Conservation (phyloP, 176 grass and related monocot species). For the Carex scoparia region DNA sequence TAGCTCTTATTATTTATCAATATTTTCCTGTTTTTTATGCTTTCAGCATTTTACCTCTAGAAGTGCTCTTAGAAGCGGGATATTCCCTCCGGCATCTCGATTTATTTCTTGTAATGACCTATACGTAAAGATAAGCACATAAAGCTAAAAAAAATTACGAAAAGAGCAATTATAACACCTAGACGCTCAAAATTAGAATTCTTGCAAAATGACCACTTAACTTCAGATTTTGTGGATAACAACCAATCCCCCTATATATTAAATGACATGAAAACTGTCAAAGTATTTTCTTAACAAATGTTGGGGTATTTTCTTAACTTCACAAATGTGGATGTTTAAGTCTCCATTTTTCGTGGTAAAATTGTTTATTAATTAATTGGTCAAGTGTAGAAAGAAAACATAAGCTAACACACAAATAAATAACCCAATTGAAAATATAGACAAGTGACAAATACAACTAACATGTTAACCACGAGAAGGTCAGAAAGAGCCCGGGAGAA, state of each 20-base stretch:
- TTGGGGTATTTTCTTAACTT: not conserved
- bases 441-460: slow-evolving; percentile 7
- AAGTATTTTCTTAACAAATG: not conserved
- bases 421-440: slow-evolving; percentile 6
- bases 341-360: not conserved
- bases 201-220: not conserved
- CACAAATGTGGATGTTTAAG: not conserved
- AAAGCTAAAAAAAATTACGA: not conserved
- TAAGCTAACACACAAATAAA: not conserved
- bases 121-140: not conserved
- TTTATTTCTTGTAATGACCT: slow-evolving; percentile 18
- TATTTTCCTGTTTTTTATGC: slow-evolving; percentile 1
- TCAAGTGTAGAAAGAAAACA: slow-evolving; percentile 7
- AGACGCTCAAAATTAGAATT: not conserved
- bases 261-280: not conserved
- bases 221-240: not conserved
- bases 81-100: not conserved
- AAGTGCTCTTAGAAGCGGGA: slow-evolving; percentile 15
- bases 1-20: slow-evolving; percentile 6
- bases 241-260: not conserved
- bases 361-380: not conserved
- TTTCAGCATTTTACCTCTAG: slow-evolving; percentile 21
- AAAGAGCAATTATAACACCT: not conserved
- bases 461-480: slow-evolving; percentile 27
- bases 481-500: slow-evolving; percentile 18